These are phyloP conservation scores for Alternaria longipes DNA, from an alignment of 2,329 filamentous ascomycete species.

Conservation along the genomic window DNA sequence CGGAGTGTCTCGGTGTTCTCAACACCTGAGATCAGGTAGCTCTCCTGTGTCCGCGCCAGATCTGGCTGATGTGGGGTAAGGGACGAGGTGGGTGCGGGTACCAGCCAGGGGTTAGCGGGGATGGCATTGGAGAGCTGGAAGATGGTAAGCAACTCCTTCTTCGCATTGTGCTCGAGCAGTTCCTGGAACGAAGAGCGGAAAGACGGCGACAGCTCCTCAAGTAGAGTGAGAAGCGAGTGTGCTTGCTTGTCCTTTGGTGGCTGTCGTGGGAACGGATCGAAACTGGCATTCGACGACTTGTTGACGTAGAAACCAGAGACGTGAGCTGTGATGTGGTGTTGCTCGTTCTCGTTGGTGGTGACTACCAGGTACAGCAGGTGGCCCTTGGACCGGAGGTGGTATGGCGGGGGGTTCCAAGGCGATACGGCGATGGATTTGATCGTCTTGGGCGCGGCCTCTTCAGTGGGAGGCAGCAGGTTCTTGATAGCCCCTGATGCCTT, in stretches of 20 bases:
- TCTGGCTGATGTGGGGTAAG: conserved; percentile 80
- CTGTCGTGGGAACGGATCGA: conserved; percentile 84
- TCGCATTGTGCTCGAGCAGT: conserved; percentile 84
- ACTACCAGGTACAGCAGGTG: conserved; percentile 91
- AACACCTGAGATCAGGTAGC: conserved; percentile 85
- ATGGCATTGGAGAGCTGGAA: conserved; percentile 97
- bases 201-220: conserved; percentile 81
- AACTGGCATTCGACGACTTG: conserved; percentile 93
- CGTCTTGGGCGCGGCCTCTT: conserved; percentile 81
- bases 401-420: conserved; percentile 95
- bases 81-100: conserved; percentile 72
- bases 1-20: conserved; percentile 94
- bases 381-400: conserved; percentile 87
- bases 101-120: conserved; percentile 90
- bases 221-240: conserved; percentile 85
- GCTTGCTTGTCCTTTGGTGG: conserved; percentile 80
- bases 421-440: conserved; percentile 89
- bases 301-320: conserved; percentile 97
- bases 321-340: conserved; percentile 91
- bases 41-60: conserved; percentile 89
- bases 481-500: conserved; percentile 72
- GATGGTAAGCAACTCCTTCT: conserved; percentile 86
- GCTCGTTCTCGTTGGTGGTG: conserved; percentile 93
- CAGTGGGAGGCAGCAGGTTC: conserved; percentile 72
- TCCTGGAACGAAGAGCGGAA: conserved; percentile 79